Percentiles rank a stretch among this genome's conserved stretches.
These are phyloP conservation scores for Camelina hispida DNA, from an alignment of 345 rosid species.

Conservation along the genomic window DNA sequence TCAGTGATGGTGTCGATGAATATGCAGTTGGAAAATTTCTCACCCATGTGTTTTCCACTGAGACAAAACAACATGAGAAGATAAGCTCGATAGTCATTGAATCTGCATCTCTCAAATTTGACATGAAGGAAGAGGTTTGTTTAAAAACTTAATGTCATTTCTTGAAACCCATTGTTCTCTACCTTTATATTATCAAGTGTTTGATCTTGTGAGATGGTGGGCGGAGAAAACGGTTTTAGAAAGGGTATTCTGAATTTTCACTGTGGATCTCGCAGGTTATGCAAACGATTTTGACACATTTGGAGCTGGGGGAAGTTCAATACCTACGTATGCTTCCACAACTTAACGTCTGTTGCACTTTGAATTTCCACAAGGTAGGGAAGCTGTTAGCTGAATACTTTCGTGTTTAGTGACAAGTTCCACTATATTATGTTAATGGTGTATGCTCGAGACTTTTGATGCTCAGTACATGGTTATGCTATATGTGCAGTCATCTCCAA, in stretches of 20 bases:
- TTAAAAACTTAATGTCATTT: constrained; percentile 21
- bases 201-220: constrained; percentile 21
- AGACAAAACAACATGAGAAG: constrained; percentile 52
- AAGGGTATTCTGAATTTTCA: constrained; percentile 7
- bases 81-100: constrained; percentile 71
- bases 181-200: not conserved
- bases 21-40: constrained; percentile 86
- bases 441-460: constrained; percentile 25
- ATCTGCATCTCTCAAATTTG: constrained; percentile 77
- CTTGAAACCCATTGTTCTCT: constrained; percentile 20
- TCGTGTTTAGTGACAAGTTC: constrained; percentile 16
- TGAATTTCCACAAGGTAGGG: constrained; percentile 91
- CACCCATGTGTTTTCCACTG: constrained; percentile 62
- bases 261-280: constrained; percentile 70
- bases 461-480: constrained; percentile 42
- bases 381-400: constrained; percentile 29
- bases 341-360: constrained; percentile 69
- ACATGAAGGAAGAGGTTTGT: constrained; percentile 92
- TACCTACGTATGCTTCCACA: constrained; percentile 81
- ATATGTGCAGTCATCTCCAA: constrained; percentile 73
- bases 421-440: constrained; percentile 1
- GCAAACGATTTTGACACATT: constrained; percentile 81
- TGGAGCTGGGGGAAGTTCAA: constrained; percentile 89
- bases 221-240: not conserved
- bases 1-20: constrained; percentile 97